Conservation (phyloP, 148 eudicot genomes). For the Vaccinium macrocarpon region DNA sequence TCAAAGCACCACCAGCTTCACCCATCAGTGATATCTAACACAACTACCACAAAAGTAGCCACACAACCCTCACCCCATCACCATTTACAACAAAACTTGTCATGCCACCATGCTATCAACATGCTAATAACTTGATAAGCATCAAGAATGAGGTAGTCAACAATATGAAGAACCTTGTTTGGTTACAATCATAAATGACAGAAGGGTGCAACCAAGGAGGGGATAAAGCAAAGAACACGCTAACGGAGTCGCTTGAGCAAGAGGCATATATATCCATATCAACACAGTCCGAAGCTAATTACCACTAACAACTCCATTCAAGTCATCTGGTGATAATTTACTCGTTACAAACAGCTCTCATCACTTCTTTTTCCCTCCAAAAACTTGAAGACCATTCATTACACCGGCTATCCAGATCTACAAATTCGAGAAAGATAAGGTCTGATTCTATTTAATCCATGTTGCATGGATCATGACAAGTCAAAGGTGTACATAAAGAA, state of each 20-base stretch:
- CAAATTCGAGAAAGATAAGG: background rate
- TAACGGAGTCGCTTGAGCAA: background rate
- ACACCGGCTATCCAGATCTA: background rate
- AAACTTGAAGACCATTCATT: background rate
- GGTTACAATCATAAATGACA: conserved; percentile 3
- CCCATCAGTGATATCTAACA: background rate
- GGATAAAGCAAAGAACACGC: background rate
- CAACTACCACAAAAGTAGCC: background rate
- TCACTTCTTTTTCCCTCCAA: background rate
- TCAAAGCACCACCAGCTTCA: background rate
- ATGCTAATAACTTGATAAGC: background rate
- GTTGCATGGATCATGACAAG: background rate
- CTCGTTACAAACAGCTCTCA: background rate
- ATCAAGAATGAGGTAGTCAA: background rate
- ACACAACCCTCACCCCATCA: background rate
- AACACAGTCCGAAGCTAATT: background rate
- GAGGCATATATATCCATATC: background rate
- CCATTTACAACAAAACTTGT: background rate
- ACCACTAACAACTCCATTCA: background rate
- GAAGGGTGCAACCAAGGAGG: background rate
- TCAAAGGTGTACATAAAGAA: background rate
- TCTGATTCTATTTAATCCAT: background rate
- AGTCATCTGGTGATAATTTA: background rate
- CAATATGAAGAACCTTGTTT: background rate
- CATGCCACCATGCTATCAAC: background rate